These are phyloP conservation scores for Ophiostoma quercus DNA, from an alignment of 2,329 filamentous ascomycete species.

Conservation along the genomic window DNA sequence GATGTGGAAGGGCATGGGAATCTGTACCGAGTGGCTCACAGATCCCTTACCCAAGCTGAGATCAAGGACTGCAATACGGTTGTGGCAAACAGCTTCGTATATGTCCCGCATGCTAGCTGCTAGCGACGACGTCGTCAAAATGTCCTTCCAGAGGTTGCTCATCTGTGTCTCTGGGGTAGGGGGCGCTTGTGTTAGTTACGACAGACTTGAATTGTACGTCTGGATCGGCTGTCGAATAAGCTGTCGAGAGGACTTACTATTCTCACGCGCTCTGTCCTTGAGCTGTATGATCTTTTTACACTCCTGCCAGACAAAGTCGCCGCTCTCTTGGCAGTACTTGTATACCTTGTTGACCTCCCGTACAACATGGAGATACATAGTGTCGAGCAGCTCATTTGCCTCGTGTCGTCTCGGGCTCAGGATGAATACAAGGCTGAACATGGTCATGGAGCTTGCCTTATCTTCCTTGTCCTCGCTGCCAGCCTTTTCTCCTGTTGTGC, in stretches of 20 bases:
- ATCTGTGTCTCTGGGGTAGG: conserved; percentile 40
- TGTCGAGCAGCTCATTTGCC: conserved; percentile 67
- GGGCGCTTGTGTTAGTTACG: neutral
- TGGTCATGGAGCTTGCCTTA: conserved; percentile 72
- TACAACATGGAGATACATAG: conserved; percentile 77
- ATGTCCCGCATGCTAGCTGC: conserved; percentile 78
- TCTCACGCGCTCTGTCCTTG: conserved; percentile 76
- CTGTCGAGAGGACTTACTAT: conserved; percentile 41
- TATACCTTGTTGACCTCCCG: conserved; percentile 90
- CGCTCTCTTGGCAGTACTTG: conserved; percentile 85
- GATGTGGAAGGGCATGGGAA: conserved; percentile 62
- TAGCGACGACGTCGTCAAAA: conserved; percentile 67
- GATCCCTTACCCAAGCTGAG: conserved; percentile 59
- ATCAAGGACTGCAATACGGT: conserved; percentile 78
- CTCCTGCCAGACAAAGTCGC: conserved; percentile 87
- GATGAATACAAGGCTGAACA: conserved; percentile 97
- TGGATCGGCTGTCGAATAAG: neutral
- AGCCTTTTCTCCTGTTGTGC: conserved; percentile 28
- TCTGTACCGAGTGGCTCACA: conserved; percentile 59
- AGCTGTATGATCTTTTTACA: conserved; percentile 74
- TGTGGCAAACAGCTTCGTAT: conserved; percentile 73
- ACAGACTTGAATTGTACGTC: neutral
- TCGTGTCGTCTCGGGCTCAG: conserved; percentile 74
- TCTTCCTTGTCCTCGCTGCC: conserved; percentile 47
- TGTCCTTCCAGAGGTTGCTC: conserved; percentile 63